These are phyloP conservation scores for Tetrahymena thermophila DNA, from an alignment of 73 alveolate species.

Conservation along the genomic window DNA sequence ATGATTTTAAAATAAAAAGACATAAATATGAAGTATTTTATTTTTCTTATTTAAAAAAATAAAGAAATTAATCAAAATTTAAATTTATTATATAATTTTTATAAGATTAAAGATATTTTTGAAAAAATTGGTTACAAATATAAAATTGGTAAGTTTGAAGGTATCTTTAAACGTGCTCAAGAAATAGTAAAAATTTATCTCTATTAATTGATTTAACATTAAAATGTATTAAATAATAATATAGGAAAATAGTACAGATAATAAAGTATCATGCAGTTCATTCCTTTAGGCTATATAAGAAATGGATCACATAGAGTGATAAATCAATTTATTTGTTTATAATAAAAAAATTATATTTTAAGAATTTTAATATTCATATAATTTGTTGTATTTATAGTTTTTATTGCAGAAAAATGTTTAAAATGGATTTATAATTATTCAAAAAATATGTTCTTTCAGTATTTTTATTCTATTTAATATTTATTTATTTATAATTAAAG, in stretches of 20 bases:
- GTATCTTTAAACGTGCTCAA: conserved; percentile 30
- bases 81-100: neutral
- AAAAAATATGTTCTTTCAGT: too few relatives aligned
- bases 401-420: too few relatives aligned
- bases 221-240: neutral
- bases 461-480: too few relatives aligned
- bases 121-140: conserved; percentile 30
- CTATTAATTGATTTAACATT: neutral
- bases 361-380: too few relatives aligned
- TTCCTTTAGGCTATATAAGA: neutral
- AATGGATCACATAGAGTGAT: neutral
- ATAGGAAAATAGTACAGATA: neutral
- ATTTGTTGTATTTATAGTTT: neutral
- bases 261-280: neutral
- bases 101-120: conserved; percentile 19
- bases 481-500: too few relatives aligned
- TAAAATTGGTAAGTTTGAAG: conserved; percentile 40
- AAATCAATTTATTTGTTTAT: neutral
- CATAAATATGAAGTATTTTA: conserved; percentile 7
- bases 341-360: neutral
- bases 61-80: neutral
- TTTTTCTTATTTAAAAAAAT: neutral
- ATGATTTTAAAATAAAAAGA: conserved; percentile 20
- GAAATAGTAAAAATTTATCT: conserved; percentile 9
- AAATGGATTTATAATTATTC: too few relatives aligned